phyloP scores from a whole-genome alignment of 768 basidiomycete genomes.

The Neoboletus magnificus region DNA sequence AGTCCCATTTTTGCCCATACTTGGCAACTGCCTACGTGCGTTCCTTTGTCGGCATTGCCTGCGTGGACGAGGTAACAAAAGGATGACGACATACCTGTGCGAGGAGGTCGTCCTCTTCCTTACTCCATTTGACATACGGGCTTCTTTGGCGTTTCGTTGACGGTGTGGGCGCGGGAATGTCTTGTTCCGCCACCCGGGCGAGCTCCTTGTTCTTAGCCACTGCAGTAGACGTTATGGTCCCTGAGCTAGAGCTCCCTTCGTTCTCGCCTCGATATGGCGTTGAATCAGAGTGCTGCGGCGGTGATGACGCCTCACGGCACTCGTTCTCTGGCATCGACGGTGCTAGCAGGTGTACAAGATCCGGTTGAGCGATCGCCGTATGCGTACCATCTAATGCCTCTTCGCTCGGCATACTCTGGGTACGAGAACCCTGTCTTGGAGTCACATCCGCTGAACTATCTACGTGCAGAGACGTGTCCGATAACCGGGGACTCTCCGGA shows the following conservation, averaged over 20 bases:
- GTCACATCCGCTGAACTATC: slow-evolving; percentile 13
- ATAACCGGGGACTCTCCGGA: background rate
- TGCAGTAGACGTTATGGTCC: background rate
- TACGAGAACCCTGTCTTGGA: slow-evolving; percentile 15
- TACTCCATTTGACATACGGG: slow-evolving; percentile 43
- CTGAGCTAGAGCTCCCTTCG: background rate
- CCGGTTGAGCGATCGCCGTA: background rate
- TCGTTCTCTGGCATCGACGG: background rate
- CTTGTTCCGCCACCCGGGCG: slow-evolving; percentile 30
- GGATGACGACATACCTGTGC: slow-evolving; percentile 29
- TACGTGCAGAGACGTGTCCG: background rate
- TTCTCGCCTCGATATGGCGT: slow-evolving; percentile 6
- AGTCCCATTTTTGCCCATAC: slow-evolving; percentile 39
- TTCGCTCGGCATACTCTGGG: background rate
- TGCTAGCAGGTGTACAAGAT: background rate
- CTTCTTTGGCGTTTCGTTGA: slow-evolving; percentile 35
- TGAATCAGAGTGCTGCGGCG: slow-evolving; percentile 5
- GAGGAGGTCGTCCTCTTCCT: slow-evolving; percentile 40
- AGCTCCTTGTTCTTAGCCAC: slow-evolving; percentile 21
- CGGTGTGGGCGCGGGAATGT: slow-evolving; percentile 10
- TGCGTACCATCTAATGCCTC: background rate
- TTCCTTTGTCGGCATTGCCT: background rate
- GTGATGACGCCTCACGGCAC: slow-evolving; percentile 6
- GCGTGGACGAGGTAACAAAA: background rate
- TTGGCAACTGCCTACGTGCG: slow-evolving; percentile 35